Conservation (phyloP, 1,284 basidiomycete species). For the Golubevia pallescens region DNA sequence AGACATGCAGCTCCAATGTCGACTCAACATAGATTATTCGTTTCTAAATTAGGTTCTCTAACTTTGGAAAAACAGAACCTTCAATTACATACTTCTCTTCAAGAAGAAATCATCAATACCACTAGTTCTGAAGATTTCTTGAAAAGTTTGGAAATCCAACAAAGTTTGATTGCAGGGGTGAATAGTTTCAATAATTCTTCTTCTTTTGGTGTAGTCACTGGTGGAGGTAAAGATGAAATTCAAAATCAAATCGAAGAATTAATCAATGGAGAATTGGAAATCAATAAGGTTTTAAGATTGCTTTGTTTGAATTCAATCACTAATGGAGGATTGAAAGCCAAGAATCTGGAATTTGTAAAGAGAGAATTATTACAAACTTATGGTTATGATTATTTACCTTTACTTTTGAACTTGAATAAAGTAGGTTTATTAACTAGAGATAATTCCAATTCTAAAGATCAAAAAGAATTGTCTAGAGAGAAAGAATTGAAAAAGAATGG, state of each 20-base stretch:
- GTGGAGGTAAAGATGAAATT: no score
- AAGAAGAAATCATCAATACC: constrained; percentile 47
- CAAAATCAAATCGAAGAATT: no score
- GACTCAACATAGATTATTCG: constrained; percentile 54
- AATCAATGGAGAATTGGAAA: no score
- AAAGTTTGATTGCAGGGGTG: constrained; percentile 39
- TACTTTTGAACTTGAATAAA: constrained; percentile 40
- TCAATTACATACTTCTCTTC: constrained; percentile 50
- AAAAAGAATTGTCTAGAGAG: constrained; percentile 20
- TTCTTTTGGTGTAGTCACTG: no score
- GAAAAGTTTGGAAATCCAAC: constrained; percentile 52
- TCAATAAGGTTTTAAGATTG: constrained; percentile 22
- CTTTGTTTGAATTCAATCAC: constrained; percentile 50
- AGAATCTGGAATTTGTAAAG: constrained; percentile 51
- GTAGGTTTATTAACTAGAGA: constrained; percentile 25
- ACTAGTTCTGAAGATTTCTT: constrained; percentile 50
- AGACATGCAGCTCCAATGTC: constrained; percentile 55
- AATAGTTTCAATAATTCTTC: no score
- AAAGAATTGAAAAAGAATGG: constrained; percentile 16
- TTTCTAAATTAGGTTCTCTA: constrained; percentile 45
- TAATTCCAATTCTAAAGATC: constrained; percentile 2
- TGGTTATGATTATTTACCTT: constrained; percentile 41
- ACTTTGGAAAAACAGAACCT: constrained; percentile 50
- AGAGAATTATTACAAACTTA: constrained; percentile 53
- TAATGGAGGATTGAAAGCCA: constrained; percentile 37